Evolutionary conservation across 2,329 filamentous ascomycete genomes (phyloP), one percentile per base, ranked within the genome.

Genomic region (Colletotrichum karsti): DNA sequence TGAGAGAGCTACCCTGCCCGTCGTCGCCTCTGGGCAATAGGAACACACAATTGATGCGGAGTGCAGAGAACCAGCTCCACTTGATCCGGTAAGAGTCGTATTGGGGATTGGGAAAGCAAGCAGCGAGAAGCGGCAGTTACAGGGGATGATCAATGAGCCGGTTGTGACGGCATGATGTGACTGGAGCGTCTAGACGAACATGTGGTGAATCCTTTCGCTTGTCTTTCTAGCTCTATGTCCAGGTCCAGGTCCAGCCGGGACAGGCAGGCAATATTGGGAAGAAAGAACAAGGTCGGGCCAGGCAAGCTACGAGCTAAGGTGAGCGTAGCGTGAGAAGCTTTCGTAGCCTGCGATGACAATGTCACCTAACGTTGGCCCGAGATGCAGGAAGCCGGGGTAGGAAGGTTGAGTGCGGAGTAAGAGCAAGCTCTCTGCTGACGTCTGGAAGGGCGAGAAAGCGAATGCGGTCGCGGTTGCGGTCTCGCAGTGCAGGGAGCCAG

Each of bases 151-250:
- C 53, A 65, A 54, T 30, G 33, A 30, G 12, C 33, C 53, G 60
- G 53, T 41, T 37, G 65, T 42, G 33, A 65, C 60, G 60, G 46
- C 65, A 59, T 59, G 53, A 68, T 55, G 65, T 68, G 54, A 68
- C 65, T 68, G 60, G 65, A 68, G 65, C 65, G 65, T 68, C 53
- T 68, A 68, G 46, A 64, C 46, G 60, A 68, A 65, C 60, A 65
- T 68, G 65, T 54, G 54, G 54, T 59, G 65, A 59, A 68, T 68
- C 46, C 65, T 65, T 54, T 48, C 46, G 60, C 54, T 57, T 64
- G 28, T 24, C 53, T 24, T 58, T 50, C 59, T 61, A 46, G 51
- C 30, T 54, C 59, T 26, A 55, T 24, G 63, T 50, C 59, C 51
- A 46, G 51, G 41, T 54, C 59, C 33, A 55, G 42, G 44, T 26